Percentiles rank a stretch among this genome's conserved stretches.
phyloP scores from a whole-genome alignment of 2,329 filamentous ascomycete genomes.

The Cladophialophora carrionii region DNA sequence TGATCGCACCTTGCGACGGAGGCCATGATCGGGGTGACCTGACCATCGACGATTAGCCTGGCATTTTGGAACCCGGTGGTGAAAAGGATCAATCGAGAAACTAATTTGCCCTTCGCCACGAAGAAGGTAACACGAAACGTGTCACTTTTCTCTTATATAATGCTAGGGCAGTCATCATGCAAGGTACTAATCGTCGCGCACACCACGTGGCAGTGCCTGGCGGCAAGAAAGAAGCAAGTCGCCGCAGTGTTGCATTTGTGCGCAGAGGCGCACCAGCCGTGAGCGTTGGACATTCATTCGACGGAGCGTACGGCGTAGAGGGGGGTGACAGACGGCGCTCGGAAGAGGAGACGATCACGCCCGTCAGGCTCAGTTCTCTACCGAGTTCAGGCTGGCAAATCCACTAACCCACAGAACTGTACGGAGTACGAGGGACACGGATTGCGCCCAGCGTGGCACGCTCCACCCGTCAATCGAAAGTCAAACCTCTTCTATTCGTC shows the following conservation, averaged over 20 bases:
- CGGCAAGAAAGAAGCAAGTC: background rate
- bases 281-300: background rate
- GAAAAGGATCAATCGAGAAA: background rate
- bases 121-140: background rate
- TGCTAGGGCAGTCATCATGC: slow-evolving; percentile 2
- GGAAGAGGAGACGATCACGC: background rate
- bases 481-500: background rate
- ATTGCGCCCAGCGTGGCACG: background rate
- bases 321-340: background rate
- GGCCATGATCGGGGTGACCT: background rate
- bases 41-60: background rate
- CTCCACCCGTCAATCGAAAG: background rate
- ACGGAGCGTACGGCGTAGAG: background rate
- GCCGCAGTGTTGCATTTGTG: slow-evolving; percentile 6
- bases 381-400: background rate
- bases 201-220: slow-evolving; percentile 1
- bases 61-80: background rate
- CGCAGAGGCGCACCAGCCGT: background rate
- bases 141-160: background rate
- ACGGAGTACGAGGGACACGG: background rate
- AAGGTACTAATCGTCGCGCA: slow-evolving; percentile 5
- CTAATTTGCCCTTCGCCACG: background rate
- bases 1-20: background rate
- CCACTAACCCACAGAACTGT: background rate
- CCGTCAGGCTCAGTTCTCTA: background rate